phyloP scores from a whole-genome alignment of 495 filamentous ascomycete species.

The Glarea lozoyensis region DNA sequence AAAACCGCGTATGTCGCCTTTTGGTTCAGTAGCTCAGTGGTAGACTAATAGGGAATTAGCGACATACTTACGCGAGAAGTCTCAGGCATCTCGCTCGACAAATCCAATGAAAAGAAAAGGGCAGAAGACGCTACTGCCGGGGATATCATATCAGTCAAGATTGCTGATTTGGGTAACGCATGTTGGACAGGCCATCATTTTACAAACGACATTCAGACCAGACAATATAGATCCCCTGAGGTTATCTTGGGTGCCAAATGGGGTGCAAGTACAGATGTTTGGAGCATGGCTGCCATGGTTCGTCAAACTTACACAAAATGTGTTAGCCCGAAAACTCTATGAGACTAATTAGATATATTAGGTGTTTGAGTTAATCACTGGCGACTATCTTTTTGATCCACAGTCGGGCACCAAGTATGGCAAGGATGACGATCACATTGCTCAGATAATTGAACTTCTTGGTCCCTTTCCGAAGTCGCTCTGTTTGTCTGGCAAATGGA shows the following conservation, averaged over 20 bases:
- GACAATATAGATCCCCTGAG: slow-evolving; percentile 95
- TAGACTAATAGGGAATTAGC: slow-evolving; percentile 32
- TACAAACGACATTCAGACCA: slow-evolving; percentile 97
- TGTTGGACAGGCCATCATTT: slow-evolving; percentile 99
- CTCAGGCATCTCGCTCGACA: slow-evolving; percentile 90
- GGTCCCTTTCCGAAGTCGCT: slow-evolving; percentile 89
- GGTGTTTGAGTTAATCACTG: slow-evolving; percentile 97
- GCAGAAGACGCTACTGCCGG: slow-evolving; percentile 35
- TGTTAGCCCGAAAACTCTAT: no score
- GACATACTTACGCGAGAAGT: slow-evolving; percentile 88
- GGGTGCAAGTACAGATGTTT: slow-evolving; percentile 97
- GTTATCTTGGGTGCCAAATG: slow-evolving; percentile 96
- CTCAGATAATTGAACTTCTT: slow-evolving; percentile 96
- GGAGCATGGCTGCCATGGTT: slow-evolving; percentile 99
- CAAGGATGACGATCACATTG: slow-evolving; percentile 99
- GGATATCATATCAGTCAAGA: slow-evolving; percentile 95
- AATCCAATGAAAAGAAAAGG: slow-evolving; percentile 46
- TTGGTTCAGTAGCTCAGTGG: not conserved
- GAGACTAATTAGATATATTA: slow-evolving; percentile 27
- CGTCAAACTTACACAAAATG: no score
- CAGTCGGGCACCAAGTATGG: slow-evolving; percentile 99
- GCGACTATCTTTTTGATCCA: slow-evolving; percentile 97
- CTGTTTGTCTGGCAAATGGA: slow-evolving; percentile 89
- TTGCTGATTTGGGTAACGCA: slow-evolving; percentile 95
- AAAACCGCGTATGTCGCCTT: slow-evolving; percentile 74